Percentiles rank a stretch among this genome's conserved stretches.
These are phyloP conservation scores for Puya raimondii DNA, from an alignment of 176 grass and related monocot genomes.

Conservation along the genomic window DNA sequence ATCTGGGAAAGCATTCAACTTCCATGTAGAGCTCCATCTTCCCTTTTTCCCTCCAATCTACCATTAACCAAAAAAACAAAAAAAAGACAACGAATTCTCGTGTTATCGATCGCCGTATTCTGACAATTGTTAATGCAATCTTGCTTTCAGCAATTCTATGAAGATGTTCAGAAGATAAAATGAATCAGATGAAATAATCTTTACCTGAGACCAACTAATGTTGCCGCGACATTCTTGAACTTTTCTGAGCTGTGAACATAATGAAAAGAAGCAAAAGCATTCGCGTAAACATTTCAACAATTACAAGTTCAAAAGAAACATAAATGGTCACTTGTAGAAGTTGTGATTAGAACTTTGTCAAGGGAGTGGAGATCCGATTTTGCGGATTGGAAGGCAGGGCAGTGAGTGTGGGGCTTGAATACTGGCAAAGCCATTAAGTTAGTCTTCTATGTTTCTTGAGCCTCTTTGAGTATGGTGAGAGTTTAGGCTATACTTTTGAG, in stretches of 20 bases:
- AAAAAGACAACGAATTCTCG: background rate
- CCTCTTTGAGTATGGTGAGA: background rate
- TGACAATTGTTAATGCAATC: too few relatives aligned
- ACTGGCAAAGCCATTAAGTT: conserved; percentile 46
- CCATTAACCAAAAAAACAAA: background rate
- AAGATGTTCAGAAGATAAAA: background rate
- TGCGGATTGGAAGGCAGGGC: conserved; percentile 25
- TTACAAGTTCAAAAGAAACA: background rate
- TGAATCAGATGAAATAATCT: background rate
- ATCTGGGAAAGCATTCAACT: conserved; percentile 55
- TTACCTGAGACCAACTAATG: conserved; percentile 2
- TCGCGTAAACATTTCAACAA: background rate
- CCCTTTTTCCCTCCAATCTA: conserved; percentile 5
- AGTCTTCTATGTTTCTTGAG: background rate
- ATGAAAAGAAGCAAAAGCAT: background rate
- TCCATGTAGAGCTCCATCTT: conserved; percentile 24
- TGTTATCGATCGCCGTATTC: background rate
- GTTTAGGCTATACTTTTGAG: background rate
- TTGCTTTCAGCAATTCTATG: too few relatives aligned
- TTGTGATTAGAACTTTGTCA: background rate
- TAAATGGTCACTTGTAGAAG: conserved; percentile 3
- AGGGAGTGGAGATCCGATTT: conserved; percentile 6
- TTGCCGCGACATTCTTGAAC: background rate
- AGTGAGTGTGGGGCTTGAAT: conserved; percentile 34
- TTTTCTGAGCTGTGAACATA: background rate